Percentiles rank a stretch among this genome's conserved stretches.
Conservation (phyloP, 192 early-diverging fungal genomes). For the Podila verticillata region DNA sequence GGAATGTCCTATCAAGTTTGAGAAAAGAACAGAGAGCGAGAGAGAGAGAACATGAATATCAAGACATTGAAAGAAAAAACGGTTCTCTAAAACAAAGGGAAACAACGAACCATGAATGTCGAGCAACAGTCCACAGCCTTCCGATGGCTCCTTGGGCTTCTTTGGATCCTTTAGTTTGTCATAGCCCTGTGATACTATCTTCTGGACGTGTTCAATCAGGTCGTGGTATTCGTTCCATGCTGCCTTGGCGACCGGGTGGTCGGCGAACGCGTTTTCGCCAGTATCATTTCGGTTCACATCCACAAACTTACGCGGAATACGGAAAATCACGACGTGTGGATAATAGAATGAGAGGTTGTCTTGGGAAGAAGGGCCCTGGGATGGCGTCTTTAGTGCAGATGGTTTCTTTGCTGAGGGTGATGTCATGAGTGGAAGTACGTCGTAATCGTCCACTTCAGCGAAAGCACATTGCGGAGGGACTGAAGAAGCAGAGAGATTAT, state of each 20-base stretch:
- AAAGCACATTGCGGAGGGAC: conserved; percentile 10
- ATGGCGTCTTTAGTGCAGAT: not conserved
- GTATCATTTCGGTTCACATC: conserved; percentile 40
- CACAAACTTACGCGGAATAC: conserved; percentile 19
- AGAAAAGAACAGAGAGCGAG: too few relatives aligned
- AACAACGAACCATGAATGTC: conserved; percentile 39
- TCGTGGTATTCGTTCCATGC: conserved; percentile 46
- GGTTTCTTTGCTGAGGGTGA: not conserved
- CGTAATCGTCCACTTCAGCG: not conserved
- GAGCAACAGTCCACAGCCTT: conserved; percentile 24
- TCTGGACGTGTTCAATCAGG: conserved; percentile 41
- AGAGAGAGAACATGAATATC: not conserved
- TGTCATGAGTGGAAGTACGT: too few relatives aligned
- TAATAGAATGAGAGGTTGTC: not conserved
- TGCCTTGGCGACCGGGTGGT: conserved; percentile 17
- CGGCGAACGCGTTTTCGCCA: conserved; percentile 41
- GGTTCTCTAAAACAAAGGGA: not conserved
- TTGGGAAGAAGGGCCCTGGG: not conserved
- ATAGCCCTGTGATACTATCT: conserved; percentile 5
- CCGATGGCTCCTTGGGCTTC: not conserved
- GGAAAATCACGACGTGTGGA: conserved; percentile 43
- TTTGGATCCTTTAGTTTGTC: conserved; percentile 1
- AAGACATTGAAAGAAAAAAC: not conserved
- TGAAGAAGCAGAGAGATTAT: too few relatives aligned
- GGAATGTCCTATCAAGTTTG: conserved; percentile 13